A percentile compares a stretch with the other conserved stretches of the same genome.
Evolutionary conservation across 2,329 filamentous ascomycete species (phyloP).

Genomic region (Xylariaceae sp.): DNA sequence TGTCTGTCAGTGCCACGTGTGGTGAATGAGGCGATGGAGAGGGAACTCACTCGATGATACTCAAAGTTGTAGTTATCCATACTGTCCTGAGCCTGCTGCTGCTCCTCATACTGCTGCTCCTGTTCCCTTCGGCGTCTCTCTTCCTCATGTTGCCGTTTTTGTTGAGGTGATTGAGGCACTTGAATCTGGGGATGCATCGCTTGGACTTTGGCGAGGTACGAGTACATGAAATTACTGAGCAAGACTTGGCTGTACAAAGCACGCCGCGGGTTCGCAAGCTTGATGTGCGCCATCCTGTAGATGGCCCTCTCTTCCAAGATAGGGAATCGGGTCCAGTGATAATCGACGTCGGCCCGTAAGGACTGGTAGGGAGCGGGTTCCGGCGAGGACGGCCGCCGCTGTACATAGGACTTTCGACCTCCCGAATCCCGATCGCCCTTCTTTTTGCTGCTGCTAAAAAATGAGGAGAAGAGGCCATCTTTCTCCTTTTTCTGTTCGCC

Average conservation of each 20-base stretch:
- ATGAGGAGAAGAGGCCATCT: conserved; percentile 86
- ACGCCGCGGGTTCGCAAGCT: conserved; percentile 92
- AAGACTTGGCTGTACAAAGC: conserved; percentile 91
- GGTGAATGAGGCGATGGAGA: background rate
- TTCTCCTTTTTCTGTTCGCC: conserved; percentile 83
- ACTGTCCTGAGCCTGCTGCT: conserved; percentile 40
- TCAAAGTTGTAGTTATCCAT: conserved; percentile 51
- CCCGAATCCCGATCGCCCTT: conserved; percentile 72
- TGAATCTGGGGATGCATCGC: conserved; percentile 97
- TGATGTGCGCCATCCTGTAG: conserved; percentile 98
- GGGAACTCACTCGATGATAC: conserved; percentile 46
- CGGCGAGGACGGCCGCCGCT: conserved; percentile 71
- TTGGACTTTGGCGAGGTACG: conserved; percentile 96
- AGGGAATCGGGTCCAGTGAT: conserved; percentile 92
- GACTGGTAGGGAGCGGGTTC: conserved; percentile 69
- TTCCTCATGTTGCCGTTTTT: conserved; percentile 55
- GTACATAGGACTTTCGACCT: conserved; percentile 65
- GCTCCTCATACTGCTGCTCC: conserved; percentile 45
- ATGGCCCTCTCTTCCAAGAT: conserved; percentile 95
- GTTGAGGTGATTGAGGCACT: conserved; percentile 77
- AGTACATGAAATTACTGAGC: conserved; percentile 99
- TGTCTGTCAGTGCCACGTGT: conserved; percentile 5
- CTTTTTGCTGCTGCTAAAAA: conserved; percentile 89
- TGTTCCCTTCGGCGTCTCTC: conserved; percentile 45
- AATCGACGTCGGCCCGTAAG: conserved; percentile 84